A percentile compares a stretch with the other conserved stretches of the same genome.
Conservation (phyloP, 768 basidiomycete species). For the Psilocybe cubensis region DNA sequence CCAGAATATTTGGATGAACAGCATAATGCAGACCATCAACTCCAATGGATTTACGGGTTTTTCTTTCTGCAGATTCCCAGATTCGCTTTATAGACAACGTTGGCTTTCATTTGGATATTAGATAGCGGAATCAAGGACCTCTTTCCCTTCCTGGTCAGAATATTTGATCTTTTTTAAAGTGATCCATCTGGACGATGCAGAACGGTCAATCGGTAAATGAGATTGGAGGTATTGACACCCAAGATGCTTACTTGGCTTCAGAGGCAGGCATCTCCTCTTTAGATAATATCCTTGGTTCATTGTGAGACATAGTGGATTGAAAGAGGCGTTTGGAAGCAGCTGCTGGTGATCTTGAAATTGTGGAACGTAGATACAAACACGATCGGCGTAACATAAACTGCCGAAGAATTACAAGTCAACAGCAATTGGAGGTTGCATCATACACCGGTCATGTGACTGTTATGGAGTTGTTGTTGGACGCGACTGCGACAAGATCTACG, state of each 20-base stretch:
- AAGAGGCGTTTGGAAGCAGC: not conserved
- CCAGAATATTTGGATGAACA: constrained; percentile 9
- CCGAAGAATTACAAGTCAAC: not conserved
- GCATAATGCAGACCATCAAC: constrained; percentile 66
- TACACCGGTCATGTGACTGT: not conserved
- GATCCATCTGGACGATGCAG: constrained; percentile 72
- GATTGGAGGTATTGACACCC: not conserved
- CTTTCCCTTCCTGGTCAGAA: constrained; percentile 74
- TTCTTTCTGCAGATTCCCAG: constrained; percentile 93
- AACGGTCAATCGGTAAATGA: not conserved
- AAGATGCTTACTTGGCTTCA: constrained; percentile 59
- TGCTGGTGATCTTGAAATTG: not conserved
- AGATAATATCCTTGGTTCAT: constrained; percentile 54
- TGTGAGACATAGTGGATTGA: constrained; percentile 17
- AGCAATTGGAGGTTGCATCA: not conserved
- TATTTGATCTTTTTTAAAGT: constrained; percentile 83
- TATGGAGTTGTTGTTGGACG: not conserved
- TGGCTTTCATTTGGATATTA: not conserved
- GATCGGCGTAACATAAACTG: not conserved
- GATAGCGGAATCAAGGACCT: constrained; percentile 45
- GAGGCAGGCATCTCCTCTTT: constrained; percentile 51
- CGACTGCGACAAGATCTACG: not conserved
- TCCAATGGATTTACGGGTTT: constrained; percentile 73
- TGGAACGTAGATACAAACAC: not conserved
- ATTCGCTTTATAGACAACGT: constrained; percentile 48